Evolutionary conservation across 1,284 basidiomycete genomes (phyloP), one percentile per base, ranked within the genome.

Genomic region (Dichomitus squalens): DNA sequence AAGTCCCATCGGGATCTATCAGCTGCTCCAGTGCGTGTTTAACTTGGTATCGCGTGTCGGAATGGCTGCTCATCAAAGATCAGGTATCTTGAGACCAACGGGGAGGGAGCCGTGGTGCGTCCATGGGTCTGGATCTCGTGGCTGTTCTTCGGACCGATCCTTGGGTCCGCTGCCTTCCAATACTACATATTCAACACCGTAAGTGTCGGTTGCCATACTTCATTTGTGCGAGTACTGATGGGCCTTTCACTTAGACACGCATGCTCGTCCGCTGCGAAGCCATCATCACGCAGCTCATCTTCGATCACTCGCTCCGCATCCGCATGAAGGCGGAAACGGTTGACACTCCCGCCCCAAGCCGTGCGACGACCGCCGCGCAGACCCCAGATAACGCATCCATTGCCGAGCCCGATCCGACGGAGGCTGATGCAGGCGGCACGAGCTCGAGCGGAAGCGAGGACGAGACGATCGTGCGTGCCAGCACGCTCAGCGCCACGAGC

Each of bases 261-360:
- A 74, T 75, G 9, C 71, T 84, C 7, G 82, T 86, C 14, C 80
- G 81, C 41, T 68, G 73, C 7, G 86, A 91, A 68, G 79, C 79
- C 2, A 79, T 92, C 51, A 74, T 91, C 51, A 89, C 87, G 0
- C 82, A 90, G 62, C 77, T 90, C 4, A 72, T 91, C 6, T 89
- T 90, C 66, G 85, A 89, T 57, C 88, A 90, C 63, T 76, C 87
- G 1, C 75, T 90, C 3, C 80, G 87, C 36, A 83, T 90, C 39
- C 79, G 88, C 18, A 78, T 90, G 72, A 85, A 84, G 64, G 78
- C 82, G 2, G 80, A 83, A 62, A 70, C 72, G 0, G 50, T 66
- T 2, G 67, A 70, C 27, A 55, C 68, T 8, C 58, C 61, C 3
- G 31, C 60, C 4, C 46, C 51, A 18, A 59, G 59, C 39, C 67